phyloP scores from a whole-genome alignment of 495 filamentous ascomycete genomes.

The Friedmanniomyces simplex region DNA sequence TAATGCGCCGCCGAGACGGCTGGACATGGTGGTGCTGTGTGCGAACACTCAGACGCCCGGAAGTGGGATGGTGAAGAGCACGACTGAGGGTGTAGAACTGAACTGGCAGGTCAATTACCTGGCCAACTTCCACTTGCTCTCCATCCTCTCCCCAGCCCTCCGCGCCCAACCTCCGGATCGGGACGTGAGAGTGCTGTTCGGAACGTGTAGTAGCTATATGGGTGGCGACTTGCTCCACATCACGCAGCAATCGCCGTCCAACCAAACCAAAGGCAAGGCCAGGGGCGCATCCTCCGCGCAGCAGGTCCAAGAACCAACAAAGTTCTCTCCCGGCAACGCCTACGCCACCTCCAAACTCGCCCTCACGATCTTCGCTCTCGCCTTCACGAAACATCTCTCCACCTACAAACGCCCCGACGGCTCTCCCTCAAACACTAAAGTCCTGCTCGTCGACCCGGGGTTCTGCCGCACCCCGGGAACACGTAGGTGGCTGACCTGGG shows the following conservation, averaged over 20 bases:
- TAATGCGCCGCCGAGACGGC: slow-evolving; percentile 78
- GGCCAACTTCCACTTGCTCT: slow-evolving; percentile 87
- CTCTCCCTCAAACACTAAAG: slow-evolving; percentile 64
- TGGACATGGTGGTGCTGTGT: slow-evolving; percentile 88
- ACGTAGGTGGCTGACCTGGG: slow-evolving; percentile 72
- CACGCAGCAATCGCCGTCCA: slow-evolving; percentile 1
- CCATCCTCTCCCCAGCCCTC: slow-evolving; percentile 78
- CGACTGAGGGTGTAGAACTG: slow-evolving; percentile 68
- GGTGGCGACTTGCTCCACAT: slow-evolving; percentile 42
- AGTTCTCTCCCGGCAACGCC: slow-evolving; percentile 34
- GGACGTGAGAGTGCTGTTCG: slow-evolving; percentile 79
- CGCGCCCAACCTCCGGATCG: slow-evolving; percentile 84
- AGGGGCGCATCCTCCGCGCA: background rate
- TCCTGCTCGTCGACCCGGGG: slow-evolving; percentile 79
- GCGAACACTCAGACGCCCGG: slow-evolving; percentile 63
- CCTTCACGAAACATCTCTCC: slow-evolving; percentile 82
- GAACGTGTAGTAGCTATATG: slow-evolving; percentile 80
- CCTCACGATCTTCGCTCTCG: slow-evolving; percentile 72
- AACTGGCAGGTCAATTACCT: slow-evolving; percentile 95
- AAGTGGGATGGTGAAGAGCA: slow-evolving; percentile 40
- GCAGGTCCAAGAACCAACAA: slow-evolving; percentile 1
- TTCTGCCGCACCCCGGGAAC: slow-evolving; percentile 75
- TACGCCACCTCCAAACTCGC: slow-evolving; percentile 86
- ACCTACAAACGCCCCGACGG: slow-evolving; percentile 72
- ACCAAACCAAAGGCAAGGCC: background rate